phyloP scores from a whole-genome alignment of 2,329 filamentous ascomycete genomes.

The Penicillium sp. region DNA sequence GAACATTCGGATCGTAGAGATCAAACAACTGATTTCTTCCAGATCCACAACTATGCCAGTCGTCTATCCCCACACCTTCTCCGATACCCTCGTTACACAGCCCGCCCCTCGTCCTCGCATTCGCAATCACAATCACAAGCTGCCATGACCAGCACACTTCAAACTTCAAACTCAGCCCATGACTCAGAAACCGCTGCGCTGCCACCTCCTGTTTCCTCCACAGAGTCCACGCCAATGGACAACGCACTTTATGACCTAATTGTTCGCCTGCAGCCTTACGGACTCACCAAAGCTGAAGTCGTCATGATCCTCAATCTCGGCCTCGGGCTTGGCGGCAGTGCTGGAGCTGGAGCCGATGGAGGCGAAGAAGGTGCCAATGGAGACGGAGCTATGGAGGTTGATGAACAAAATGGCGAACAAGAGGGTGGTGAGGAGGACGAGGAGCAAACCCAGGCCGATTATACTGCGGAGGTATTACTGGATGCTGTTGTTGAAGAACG shows the following conservation, averaged over 20 bases:
- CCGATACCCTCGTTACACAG: slow-evolving; percentile 37
- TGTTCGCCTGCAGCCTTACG: slow-evolving; percentile 38
- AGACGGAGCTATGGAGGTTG: slow-evolving; percentile 23
- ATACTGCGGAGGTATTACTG: slow-evolving; percentile 39
- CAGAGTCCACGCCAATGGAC: slow-evolving; percentile 37
- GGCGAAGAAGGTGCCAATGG: slow-evolving; percentile 14
- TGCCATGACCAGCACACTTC: slow-evolving; percentile 24
- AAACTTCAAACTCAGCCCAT: slow-evolving; percentile 11
- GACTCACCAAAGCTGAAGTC: slow-evolving; percentile 49
- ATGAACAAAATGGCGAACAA: slow-evolving; percentile 20
- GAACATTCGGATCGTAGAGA: background rate
- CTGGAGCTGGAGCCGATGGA: slow-evolving; percentile 4
- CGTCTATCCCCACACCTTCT: slow-evolving; percentile 44
- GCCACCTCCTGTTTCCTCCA: slow-evolving; percentile 11
- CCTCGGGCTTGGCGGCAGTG: slow-evolving; percentile 32
- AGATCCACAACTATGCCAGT: slow-evolving; percentile 46
- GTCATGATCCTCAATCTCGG: slow-evolving; percentile 50
- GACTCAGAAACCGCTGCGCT: slow-evolving; percentile 7
- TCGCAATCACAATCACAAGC: slow-evolving; percentile 22
- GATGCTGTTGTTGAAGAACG: slow-evolving; percentile 47
- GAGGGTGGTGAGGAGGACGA: slow-evolving; percentile 25
- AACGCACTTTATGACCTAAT: slow-evolving; percentile 41
- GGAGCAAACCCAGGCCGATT: slow-evolving; percentile 21
- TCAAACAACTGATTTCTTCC: background rate
- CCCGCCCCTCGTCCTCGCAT: slow-evolving; percentile 21